Base-by-base conservation (phyloP, 495 filamentous ascomycete species). In the Corynascus novoguineensis region DNA sequence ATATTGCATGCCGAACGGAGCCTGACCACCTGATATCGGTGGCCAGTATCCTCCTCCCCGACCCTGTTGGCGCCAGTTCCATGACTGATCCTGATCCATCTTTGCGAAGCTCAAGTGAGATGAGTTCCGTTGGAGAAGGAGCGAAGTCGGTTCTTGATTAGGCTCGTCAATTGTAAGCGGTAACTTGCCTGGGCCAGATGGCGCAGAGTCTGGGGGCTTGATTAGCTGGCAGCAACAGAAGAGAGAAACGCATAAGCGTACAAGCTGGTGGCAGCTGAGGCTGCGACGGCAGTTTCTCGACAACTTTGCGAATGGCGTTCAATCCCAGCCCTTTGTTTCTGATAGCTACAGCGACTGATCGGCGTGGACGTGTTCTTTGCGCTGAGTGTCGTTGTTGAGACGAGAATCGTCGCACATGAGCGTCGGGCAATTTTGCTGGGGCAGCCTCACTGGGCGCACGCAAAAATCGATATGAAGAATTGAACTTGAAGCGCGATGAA, bases 1-100 rank as follows among this genome's bases (percentile, higher is more conserved):
- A 24, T 29, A 50, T 19, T 17, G 53, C 45, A 42, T 56, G 25
- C 53, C 53, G 25, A 49, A 56, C 25, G 44, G 53, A 24, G 41
- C 32, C 24, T 8, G 5, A 12, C 3, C n/a, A 17, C 25, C 32
- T 10, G 24, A 11, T 22, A 37, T 37, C 12, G 53, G 42, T 10
- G 42, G 42, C 14, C 24, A 4, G 6, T 49, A 50, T 29, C 19
- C 53, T 29, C 19, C 53, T n/a, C 15, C 44, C 9, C 31, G 45
- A 10, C 10, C 24, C 6, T 29, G 44, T 15, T 22, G 53, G 44
- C 29, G 7, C 53, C 53, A 48, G 15, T 22, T 17, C 53, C 53
- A 49, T 19, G 24, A 35, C 17, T 50, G 44, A 29, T 41, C 41
- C 11, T 7, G 53, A 27, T 50, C 44, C 53, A 56, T 56, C 1